Evolutionary conservation across 768 basidiomycete species (phyloP).

Genomic region (Mycena chlorophos): DNA sequence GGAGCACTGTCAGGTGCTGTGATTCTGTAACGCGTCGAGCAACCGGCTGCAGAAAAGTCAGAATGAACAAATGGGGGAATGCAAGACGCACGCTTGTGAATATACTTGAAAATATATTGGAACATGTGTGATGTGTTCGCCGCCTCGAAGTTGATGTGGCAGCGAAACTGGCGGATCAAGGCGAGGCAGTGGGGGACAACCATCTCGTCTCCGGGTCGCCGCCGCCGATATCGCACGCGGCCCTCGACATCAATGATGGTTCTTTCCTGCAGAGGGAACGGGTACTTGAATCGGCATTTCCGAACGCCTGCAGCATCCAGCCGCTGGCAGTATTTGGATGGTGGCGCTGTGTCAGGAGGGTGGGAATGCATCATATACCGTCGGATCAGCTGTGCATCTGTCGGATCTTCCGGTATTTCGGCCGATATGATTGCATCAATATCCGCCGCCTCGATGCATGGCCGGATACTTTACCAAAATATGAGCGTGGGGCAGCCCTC

Average conservation of each 20-base stretch:
- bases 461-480: constrained; percentile 35
- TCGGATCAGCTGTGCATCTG: constrained; percentile 27
- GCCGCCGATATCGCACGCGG: constrained; percentile 29
- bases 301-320: constrained; percentile 15
- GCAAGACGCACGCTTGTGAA: constrained; percentile 33
- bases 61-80: constrained; percentile 13
- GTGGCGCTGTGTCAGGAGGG: constrained; percentile 12
- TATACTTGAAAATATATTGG: constrained; percentile 41
- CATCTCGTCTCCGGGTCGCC: constrained; percentile 24
- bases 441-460: constrained; percentile 25
- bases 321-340: constrained; percentile 31
- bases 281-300: constrained; percentile 28
- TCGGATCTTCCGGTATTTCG: constrained; percentile 31
- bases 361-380: constrained; percentile 39
- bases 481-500: constrained; percentile 43
- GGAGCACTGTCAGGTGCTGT: background rate
- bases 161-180: constrained; percentile 28
- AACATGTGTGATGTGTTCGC: constrained; percentile 32
- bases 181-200: constrained; percentile 29
- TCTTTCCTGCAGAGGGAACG: constrained; percentile 7
- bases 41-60: background rate
- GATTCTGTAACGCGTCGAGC: constrained; percentile 7
- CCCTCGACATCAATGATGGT: constrained; percentile 32
- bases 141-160: constrained; percentile 39
- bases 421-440: constrained; percentile 37